Conservation (phyloP, 2,329 filamentous ascomycete genomes). For the Monosporascus sp. region DNA sequence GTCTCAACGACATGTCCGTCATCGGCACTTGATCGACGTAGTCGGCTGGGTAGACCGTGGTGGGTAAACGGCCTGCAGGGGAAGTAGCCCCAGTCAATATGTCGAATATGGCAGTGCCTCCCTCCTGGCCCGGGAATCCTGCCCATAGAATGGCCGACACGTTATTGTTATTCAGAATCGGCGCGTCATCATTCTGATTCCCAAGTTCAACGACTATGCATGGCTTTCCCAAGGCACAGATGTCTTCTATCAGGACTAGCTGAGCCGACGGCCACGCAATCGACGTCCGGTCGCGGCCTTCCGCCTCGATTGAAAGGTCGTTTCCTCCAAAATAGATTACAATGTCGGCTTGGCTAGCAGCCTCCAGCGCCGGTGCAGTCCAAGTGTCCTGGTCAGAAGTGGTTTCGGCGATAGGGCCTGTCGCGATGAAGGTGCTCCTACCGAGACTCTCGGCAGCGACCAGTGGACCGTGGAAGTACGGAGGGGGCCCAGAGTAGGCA, state of each 20-base stretch:
- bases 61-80: constrained; percentile 40
- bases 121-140: constrained; percentile 48
- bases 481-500: constrained; percentile 43
- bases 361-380: constrained; percentile 29
- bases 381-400: constrained; percentile 25
- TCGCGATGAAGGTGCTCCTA: constrained; percentile 38
- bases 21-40: constrained; percentile 41
- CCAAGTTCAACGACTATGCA: constrained; percentile 48
- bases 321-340: constrained; percentile 53
- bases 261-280: constrained; percentile 49
- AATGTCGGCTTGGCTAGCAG: constrained; percentile 40
- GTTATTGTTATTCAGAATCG: constrained; percentile 36
- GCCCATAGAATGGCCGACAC: constrained; percentile 44
- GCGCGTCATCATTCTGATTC: constrained; percentile 37
- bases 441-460: constrained; percentile 43
- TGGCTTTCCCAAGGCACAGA: constrained; percentile 37
- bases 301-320: constrained; percentile 46
- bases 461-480: constrained; percentile 47
- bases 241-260: constrained; percentile 40
- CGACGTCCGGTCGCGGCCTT: constrained; percentile 45
- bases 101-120: constrained; percentile 43
- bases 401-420: constrained; percentile 22
- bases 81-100: constrained; percentile 39
- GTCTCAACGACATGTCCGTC: constrained; percentile 44
- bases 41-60: constrained; percentile 40